phyloP scores from a whole-genome alignment of 2,329 filamentous ascomycete species.

The Dactylellina drechsleri region DNA sequence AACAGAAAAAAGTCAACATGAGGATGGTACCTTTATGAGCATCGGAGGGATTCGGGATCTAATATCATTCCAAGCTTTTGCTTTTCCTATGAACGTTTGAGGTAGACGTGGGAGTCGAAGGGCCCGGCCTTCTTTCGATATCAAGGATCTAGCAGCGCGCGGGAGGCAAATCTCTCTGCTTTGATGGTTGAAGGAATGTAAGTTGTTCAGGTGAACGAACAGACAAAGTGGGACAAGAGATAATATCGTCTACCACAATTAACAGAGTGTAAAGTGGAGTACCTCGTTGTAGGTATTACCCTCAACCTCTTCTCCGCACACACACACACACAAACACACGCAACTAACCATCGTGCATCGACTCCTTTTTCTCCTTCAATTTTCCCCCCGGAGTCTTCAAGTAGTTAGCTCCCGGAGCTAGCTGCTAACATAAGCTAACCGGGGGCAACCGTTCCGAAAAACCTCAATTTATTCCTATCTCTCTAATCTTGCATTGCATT shows the following conservation, averaged over 20 bases:
- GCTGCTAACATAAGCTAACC: conserved; percentile 7
- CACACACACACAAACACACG: not conserved
- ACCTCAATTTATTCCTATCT: conserved; percentile 34
- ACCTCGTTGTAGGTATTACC: conserved; percentile 25
- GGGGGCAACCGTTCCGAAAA: conserved; percentile 32
- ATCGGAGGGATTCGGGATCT: conserved; percentile 51
- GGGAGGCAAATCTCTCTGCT: conserved; percentile 40
- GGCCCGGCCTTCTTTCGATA: conserved; percentile 38
- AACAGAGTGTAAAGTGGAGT: not conserved
- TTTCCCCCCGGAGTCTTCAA: not conserved
- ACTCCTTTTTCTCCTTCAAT: conserved; percentile 2
- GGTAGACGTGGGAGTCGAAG: conserved; percentile 11
- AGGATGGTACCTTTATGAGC: conserved; percentile 28
- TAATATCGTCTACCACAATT: conserved; percentile 28
- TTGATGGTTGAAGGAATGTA: conserved; percentile 15
- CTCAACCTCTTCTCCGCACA: conserved; percentile 14
- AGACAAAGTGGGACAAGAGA: conserved; percentile 36
- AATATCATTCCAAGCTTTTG: not conserved
- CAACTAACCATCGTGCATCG: conserved; percentile 2
- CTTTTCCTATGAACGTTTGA: not conserved
- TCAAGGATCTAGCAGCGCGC: conserved; percentile 30
- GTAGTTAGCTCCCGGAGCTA: conserved; percentile 25
- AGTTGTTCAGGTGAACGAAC: conserved; percentile 30
- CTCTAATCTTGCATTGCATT: conserved; percentile 20
- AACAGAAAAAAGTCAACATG: conserved; percentile 21